phyloP scores from a whole-genome alignment of 768 basidiomycete species.

The Pleurotus tuoliensis region DNA sequence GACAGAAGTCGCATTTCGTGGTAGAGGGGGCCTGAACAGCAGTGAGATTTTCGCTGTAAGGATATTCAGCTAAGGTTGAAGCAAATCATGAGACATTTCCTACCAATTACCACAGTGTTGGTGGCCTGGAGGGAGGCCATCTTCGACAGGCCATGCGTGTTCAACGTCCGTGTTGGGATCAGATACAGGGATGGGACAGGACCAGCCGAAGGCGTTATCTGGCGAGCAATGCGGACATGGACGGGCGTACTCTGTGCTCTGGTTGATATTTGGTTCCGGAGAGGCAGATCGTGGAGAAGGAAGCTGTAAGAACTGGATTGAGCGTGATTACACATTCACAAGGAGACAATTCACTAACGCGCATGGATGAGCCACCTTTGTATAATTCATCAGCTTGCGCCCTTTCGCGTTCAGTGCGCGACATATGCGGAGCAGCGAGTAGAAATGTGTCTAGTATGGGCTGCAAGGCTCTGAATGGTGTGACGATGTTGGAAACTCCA shows the following conservation, averaged over 20 bases:
- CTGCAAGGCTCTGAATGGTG: slow-evolving; percentile 72
- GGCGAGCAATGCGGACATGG: slow-evolving; percentile 78
- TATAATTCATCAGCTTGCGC: slow-evolving; percentile 84
- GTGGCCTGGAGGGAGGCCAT: slow-evolving; percentile 78
- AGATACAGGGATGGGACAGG: slow-evolving; percentile 74
- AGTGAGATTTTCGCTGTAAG: slow-evolving; percentile 65
- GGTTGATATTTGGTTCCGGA: slow-evolving; percentile 69
- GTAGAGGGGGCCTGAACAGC: slow-evolving; percentile 71
- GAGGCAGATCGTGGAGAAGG: slow-evolving; percentile 73
- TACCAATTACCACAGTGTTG: slow-evolving; percentile 81
- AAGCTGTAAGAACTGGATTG: slow-evolving; percentile 39
- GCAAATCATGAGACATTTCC: slow-evolving; percentile 10
- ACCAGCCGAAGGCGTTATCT: slow-evolving; percentile 74
- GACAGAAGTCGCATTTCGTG: slow-evolving; percentile 82
- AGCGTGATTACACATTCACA: slow-evolving; percentile 8
- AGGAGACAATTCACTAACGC: slow-evolving; percentile 39
- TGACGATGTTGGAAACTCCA: slow-evolving; percentile 59
- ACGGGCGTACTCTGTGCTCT: slow-evolving; percentile 59
- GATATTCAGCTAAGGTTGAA: background rate
- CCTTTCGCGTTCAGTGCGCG: slow-evolving; percentile 65
- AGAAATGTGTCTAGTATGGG: slow-evolving; percentile 68
- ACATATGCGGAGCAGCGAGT: slow-evolving; percentile 64
- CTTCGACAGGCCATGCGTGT: slow-evolving; percentile 72
- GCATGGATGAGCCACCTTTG: slow-evolving; percentile 52
- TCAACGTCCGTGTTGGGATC: slow-evolving; percentile 69